Evolutionary conservation across 352 stramenopile species (phyloP), one percentile per base, ranked within the genome.

Genomic region (Globisporangium cederbergense): DNA sequence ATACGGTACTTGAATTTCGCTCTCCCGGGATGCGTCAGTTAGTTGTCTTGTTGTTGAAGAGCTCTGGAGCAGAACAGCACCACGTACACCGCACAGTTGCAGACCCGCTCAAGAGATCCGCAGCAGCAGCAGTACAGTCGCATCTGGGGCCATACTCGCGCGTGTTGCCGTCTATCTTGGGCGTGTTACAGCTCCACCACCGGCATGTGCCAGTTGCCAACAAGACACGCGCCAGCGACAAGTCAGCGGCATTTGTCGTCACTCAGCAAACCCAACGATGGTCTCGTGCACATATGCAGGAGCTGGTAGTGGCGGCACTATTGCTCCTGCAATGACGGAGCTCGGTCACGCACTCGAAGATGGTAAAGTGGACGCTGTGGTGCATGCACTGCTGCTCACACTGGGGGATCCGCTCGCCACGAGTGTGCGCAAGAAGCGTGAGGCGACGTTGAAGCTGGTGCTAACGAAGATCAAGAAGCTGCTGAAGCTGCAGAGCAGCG

Each of bases 311-410:
- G 7, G 34, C 34, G 34, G 8, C 11, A 10, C 34, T 40, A 10
- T 59, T 47, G 34, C 20, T 18, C 28, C 58, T 28, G 54, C 50
- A 14, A 20, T 70, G 28, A 11, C 30, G 13, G 62, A 56, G 18
- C 58, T 80, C 40, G 51, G 52, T 36, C 65, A 45, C 8, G 68
- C 75, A 22, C 64, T 84, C 2, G 72, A 78, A 18, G 66, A 62
- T 1, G 69, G 62, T 42, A 68, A 77, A 62, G 66, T 80, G 62
- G 76, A 82, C 52, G 67, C 72, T 54, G 70, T 65, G 7, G 67
- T 76, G 43, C 70, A 81, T 66, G 73, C 59, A 56, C 60, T 86
- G 53, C 68, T 83, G 40, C 58, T 79, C 4, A 18, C 78, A 60
- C 60, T 83, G 25, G 46, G 79, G 13, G 57, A 71, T 36, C 40